Percentiles rank a stretch among this genome's conserved stretches.
Conservation (phyloP, 2,329 filamentous ascomycete genomes). For the Trichoderma brevicompactum region DNA sequence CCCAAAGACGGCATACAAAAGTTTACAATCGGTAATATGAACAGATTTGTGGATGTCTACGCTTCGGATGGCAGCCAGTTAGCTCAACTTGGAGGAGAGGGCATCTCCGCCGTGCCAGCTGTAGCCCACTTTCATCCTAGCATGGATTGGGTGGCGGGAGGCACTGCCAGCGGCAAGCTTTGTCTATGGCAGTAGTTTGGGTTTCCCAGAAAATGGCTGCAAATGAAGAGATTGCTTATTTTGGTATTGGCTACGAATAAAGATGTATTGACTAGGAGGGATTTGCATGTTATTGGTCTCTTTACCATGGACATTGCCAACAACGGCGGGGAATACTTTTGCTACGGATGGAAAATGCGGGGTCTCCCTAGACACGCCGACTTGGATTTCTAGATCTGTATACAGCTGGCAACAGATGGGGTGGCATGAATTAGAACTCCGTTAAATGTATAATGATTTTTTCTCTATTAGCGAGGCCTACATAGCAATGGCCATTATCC, state of each 20-base stretch:
- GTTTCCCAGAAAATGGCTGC: background rate
- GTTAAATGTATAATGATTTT: background rate
- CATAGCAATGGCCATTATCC: background rate
- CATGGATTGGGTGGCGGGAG: conserved; percentile 88
- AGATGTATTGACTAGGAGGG: background rate
- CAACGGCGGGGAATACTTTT: background rate
- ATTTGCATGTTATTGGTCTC: background rate
- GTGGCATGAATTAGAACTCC: background rate
- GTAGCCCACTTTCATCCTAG: conserved; percentile 89
- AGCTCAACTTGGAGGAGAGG: conserved; percentile 84
- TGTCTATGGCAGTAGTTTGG: conserved; percentile 77
- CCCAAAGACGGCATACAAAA: conserved; percentile 81
- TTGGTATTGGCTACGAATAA: background rate
- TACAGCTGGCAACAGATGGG: conserved; percentile 19
- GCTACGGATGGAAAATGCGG: background rate
- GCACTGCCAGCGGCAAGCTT: conserved; percentile 88
- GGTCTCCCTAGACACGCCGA: background rate
- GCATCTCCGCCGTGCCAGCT: conserved; percentile 91
- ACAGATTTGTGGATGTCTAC: conserved; percentile 92
- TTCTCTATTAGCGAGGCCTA: background rate
- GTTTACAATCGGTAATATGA: conserved; percentile 96
- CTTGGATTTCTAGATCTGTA: conserved; percentile 10
- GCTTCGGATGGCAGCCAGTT: conserved; percentile 81
- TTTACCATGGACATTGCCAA: background rate
- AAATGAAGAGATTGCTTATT: background rate